Base-by-base conservation (phyloP, 1,284 basidiomycete genomes). In the Cutaneotrichosporon daszewskae region DNA sequence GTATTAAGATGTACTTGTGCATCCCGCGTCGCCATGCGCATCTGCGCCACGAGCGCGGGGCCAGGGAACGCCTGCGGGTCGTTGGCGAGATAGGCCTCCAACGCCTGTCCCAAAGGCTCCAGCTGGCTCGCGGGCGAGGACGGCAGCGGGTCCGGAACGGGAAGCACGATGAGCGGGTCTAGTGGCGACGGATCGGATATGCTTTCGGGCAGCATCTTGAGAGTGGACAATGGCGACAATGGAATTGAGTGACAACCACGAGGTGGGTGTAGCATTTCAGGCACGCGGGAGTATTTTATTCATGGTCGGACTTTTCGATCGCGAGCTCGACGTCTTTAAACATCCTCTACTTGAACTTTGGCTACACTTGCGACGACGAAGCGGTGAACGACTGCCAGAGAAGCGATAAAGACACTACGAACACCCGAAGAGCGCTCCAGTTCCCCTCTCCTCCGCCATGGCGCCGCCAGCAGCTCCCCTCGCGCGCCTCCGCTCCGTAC, bases 131-230 rank as follows among this genome's bases (percentile, higher is more conserved):
- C 34, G 5, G 59, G 57, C 2, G 54, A 51, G 5, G 44, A 12
- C 1, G 64, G 66, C 8, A 63, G 55, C 5, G 32, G 22, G 0
- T 44, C 24, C 1, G 64, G 61, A 9, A 66, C 36, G 2, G 66
- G 64, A 12, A 65, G 55, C 40, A 64, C 47, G 28, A 68, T 32
- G 26, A 66, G 56, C 2, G 64, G 61, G 45, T 68, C 64, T n/a
- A 55, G 41, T 9, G 58, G 51, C n/a, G 60, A 60, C 2, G 54
- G 40, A 4, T 57, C 54, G 19, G 23, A 41, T n/a, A 67, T 63
- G 0, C 28, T 45, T 29, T 28, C 28, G n/a, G 63, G 63, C 23
- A 66, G 44, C 22, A 51, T 51, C 58, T 61, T 67, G 27, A 27
- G 38, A 22, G 36, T 28, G 6, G 26, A 16, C 4, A 8, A 19